A percentile compares a stretch with the other conserved stretches of the same genome.
Evolutionary conservation across 495 filamentous ascomycete species (phyloP).

Genomic region (Tuber brumale): DNA sequence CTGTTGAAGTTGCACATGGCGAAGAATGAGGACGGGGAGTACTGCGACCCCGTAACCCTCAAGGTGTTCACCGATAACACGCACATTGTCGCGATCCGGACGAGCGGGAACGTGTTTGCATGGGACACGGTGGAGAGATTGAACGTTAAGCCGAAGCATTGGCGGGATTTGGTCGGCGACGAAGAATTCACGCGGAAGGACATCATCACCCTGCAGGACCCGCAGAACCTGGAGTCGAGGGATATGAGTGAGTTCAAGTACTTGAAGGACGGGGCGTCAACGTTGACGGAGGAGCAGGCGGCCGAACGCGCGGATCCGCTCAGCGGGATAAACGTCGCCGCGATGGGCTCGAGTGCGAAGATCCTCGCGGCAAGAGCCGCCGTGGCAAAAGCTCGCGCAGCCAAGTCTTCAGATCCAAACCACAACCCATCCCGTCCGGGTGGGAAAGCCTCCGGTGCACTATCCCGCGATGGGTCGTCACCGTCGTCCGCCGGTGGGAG

Average conservation of each 20-base stretch:
- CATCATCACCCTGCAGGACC: conserved; percentile 94
- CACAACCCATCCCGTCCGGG: conserved; percentile 34
- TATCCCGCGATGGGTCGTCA: conserved; percentile 34
- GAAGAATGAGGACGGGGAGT: conserved; percentile 88
- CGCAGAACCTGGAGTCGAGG: conserved; percentile 76
- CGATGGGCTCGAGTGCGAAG: conserved; percentile 48
- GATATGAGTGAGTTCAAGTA: conserved; percentile 88
- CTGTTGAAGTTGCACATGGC: conserved; percentile 85
- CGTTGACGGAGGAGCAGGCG: conserved; percentile 58
- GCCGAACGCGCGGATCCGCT: conserved; percentile 47
- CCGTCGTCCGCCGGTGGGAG: conserved; percentile 38
- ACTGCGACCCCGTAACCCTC: conserved; percentile 92
- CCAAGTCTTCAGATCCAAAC: conserved; percentile 45
- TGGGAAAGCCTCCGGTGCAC: conserved; percentile 11
- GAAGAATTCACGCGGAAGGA: conserved; percentile 82
- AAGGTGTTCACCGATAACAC: conserved; percentile 98
- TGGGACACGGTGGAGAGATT: conserved; percentile 91
- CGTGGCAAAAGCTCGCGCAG: conserved; percentile 70
- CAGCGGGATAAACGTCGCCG: conserved; percentile 38
- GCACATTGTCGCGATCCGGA: conserved; percentile 82
- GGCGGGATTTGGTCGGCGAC: conserved; percentile 84
- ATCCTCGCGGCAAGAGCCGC: conserved; percentile 88
- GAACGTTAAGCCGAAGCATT: conserved; percentile 97
- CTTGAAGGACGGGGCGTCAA: conserved; percentile 70
- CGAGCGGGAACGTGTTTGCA: conserved; percentile 78